Conservation (phyloP, 2,329 filamentous ascomycete species). For the Exutisphaerella laricina region DNA sequence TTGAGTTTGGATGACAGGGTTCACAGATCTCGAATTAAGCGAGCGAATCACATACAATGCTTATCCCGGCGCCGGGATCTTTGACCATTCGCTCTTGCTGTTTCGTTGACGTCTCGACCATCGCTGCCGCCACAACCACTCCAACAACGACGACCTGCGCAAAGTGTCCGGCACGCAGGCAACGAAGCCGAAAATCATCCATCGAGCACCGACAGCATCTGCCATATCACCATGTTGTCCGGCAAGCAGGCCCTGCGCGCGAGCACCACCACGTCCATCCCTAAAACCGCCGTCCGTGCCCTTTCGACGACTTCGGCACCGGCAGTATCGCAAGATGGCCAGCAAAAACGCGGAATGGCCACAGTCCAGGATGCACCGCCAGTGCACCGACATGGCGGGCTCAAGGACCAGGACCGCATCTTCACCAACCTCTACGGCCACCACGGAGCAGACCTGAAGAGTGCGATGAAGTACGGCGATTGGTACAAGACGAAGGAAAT, state of each 20-base stretch:
- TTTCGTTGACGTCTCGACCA: conserved; percentile 7
- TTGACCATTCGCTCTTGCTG: conserved; percentile 5
- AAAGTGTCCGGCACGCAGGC: conserved; percentile 14
- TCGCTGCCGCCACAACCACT: conserved; percentile 13
- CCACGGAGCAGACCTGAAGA: conserved; percentile 84
- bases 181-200: conserved; percentile 23
- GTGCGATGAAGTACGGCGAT: conserved; percentile 95
- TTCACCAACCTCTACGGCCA: conserved; percentile 98
- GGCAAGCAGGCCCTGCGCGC: conserved; percentile 28
- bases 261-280: conserved; percentile 22
- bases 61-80: neutral
- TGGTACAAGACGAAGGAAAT: conserved; percentile 99
- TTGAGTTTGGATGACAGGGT: neutral
- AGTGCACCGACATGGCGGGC: conserved; percentile 70
- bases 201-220: conserved; percentile 5
- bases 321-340: conserved; percentile 31
- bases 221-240: conserved; percentile 28
- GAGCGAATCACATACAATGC: neutral
- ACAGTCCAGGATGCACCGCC: conserved; percentile 48
- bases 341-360: conserved; percentile 63
- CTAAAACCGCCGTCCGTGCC: conserved; percentile 31
- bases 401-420: conserved; percentile 96
- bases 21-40: neutral
- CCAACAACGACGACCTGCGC: conserved; percentile 5
- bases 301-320: conserved; percentile 25